Evolutionary conservation across 1,284 basidiomycete genomes (phyloP), one percentile per base, ranked within the genome.

Genomic region (Cutaneotrichosporon cavernicola): DNA sequence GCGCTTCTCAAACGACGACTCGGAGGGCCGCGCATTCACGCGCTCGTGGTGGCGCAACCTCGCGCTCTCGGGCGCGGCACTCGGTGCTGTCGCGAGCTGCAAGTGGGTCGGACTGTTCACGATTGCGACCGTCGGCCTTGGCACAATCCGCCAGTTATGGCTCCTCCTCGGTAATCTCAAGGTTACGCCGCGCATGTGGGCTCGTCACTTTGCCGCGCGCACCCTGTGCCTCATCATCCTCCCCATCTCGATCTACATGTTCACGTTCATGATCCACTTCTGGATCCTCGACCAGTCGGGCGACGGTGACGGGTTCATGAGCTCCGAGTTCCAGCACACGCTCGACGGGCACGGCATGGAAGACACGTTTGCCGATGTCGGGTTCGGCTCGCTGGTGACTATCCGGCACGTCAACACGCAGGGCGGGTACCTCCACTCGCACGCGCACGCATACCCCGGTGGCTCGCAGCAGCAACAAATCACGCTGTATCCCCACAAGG

Each of bases 71-170:
- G 97, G 97, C 43, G 82, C 94, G 21, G 87, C 88, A 0, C 87
- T 99, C 21, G 97, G 97, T 51, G 92, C 93, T 1, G 93, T 97
- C 47, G 87, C 90, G 52, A 91, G 89, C 73, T 94, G 91, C 82
- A 99, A 99, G 81, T 99, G 97, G 97, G 96, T 99, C 60, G 97
- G 97, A 8, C 84, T 99, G 38, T 98, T 99, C 82, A 99, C 95
- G n/a, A 93, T 99, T 71, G 93, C 95, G 8, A 96, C 95, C 5
- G 83, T 99, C 62, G 97, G 96, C 16, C 75, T 91, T 31, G 88
- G 88, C 69, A 97, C 94, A 1, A 73, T 99, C 50, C 82, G 86
- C 49, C 96, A 97, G 75, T 84, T 99, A 2, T 99, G 97, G 97
- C 78, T 84, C 32, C 85, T 97, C 21, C 86, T 99, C 8, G 97